Conservation (phyloP, 441 rosid genomes). For the Capsella rubella region DNA sequence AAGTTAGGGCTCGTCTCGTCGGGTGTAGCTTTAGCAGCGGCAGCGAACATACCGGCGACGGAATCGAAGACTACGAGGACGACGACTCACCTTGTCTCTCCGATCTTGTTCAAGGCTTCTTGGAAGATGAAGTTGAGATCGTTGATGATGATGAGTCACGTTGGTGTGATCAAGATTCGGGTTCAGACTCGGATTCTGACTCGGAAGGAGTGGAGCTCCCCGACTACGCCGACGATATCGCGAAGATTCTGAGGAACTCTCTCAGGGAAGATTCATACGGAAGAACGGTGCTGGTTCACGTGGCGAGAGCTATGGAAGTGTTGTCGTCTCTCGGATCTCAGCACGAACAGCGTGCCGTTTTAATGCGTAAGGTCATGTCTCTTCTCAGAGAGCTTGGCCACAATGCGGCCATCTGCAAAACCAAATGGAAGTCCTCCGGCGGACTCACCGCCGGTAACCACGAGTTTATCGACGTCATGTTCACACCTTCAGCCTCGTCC, state of each 20-base stretch:
- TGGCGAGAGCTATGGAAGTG: constrained; percentile 55
- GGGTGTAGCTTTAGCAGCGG: constrained; percentile 68
- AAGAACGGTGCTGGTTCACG: constrained; percentile 51
- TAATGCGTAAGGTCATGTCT: constrained; percentile 67
- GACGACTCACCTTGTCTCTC: constrained; percentile 73
- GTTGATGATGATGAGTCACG: not conserved
- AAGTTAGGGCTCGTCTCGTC: constrained; percentile 69
- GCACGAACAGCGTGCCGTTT: constrained; percentile 39
- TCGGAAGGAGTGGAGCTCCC: constrained; percentile 49
- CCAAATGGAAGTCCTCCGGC: constrained; percentile 70
- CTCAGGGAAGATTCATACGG: constrained; percentile 52
- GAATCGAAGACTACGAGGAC: constrained; percentile 39
- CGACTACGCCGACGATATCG: constrained; percentile 47
- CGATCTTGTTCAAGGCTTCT: constrained; percentile 76
- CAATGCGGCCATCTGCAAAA: constrained; percentile 89
- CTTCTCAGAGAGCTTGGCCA: constrained; percentile 65
- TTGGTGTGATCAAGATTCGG: constrained; percentile 29
- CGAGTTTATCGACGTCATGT: constrained; percentile 80
- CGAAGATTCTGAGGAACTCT: constrained; percentile 21
- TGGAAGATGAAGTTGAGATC: constrained; percentile 55
- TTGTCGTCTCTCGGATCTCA: constrained; percentile 45
- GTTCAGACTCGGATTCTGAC: constrained; percentile 52
- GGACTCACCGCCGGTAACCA: constrained; percentile 63
- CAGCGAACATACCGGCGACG: constrained; percentile 71
- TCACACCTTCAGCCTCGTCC: constrained; percentile 31